These are phyloP conservation scores for Penicillium janthinellum DNA, from an alignment of 2,329 filamentous ascomycete species.

Conservation along the genomic window DNA sequence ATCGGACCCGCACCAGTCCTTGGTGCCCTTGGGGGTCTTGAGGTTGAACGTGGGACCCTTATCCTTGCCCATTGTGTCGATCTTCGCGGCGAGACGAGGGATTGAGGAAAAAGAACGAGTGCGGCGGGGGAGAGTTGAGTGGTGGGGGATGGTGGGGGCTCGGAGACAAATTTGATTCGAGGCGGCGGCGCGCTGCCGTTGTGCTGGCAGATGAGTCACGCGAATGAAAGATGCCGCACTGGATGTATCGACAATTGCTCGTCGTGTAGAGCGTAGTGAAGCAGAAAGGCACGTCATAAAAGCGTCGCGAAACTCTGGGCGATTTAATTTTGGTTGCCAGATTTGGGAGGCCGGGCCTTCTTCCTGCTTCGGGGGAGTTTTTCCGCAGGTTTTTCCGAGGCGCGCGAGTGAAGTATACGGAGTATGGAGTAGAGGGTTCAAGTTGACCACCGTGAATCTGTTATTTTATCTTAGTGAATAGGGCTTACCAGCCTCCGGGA, in stretches of 20 bases:
- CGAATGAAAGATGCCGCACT: conserved; percentile 16
- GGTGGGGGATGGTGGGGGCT: conserved; percentile 34
- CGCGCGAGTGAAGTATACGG: not conserved
- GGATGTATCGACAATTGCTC: conserved; percentile 31
- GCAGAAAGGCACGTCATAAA: conserved; percentile 36
- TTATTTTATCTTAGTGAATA: too few species aligned
- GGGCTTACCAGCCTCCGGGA: too few species aligned
- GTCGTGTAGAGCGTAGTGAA: conserved; percentile 32
- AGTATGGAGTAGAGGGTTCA: too few species aligned
- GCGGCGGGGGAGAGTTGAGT: conserved; percentile 30
- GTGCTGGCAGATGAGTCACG: conserved; percentile 24
- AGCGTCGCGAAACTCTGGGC: conserved; percentile 18
- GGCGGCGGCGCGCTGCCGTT: conserved; percentile 22
- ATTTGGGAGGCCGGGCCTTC: conserved; percentile 19
- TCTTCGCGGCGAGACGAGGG: conserved; percentile 18
- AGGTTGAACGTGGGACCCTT: conserved; percentile 61
- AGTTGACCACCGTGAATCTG: too few species aligned
- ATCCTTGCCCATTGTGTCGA: conserved; percentile 38
- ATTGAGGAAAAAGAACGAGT: conserved; percentile 29
- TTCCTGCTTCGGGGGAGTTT: conserved; percentile 18
- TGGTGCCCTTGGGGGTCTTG: conserved; percentile 89
- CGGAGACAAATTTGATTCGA: conserved; percentile 33
- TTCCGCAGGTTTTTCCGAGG: conserved; percentile 24
- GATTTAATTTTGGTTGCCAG: conserved; percentile 16
- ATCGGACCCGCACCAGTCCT: conserved; percentile 79